Conservation (phyloP, 352 stramenopile genomes). For the Plasmopara muralis region DNA sequence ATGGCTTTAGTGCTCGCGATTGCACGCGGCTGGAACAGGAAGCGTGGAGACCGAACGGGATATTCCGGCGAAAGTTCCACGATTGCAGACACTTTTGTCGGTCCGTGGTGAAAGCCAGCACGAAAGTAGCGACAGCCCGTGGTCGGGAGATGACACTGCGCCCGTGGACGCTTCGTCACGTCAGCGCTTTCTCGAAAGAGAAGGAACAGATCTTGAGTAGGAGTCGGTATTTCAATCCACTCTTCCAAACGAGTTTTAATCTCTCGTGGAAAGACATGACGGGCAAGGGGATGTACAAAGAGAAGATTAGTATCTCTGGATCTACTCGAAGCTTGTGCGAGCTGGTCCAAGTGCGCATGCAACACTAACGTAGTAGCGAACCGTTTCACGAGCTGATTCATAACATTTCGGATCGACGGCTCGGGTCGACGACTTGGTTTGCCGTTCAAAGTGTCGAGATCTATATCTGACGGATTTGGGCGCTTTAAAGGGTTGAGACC, state of each 20-base stretch:
- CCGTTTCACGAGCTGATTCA: conserved; percentile 52
- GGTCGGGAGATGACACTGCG: conserved; percentile 22
- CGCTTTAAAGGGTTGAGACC: conserved; percentile 49
- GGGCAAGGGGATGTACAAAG: conserved; percentile 33
- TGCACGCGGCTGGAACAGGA: conserved; percentile 48
- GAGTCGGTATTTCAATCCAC: conserved; percentile 42
- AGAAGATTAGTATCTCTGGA: conserved; percentile 6
- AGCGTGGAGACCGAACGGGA: conserved; percentile 49
- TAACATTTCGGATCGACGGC: conserved; percentile 60
- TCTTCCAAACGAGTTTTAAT: conserved; percentile 43
- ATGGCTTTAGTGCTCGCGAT: conserved; percentile 19
- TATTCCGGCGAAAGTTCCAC: conserved; percentile 66
- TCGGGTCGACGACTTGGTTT: conserved; percentile 36
- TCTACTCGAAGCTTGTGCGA: conserved; percentile 26
- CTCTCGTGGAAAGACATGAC: conserved; percentile 34
- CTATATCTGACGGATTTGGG: conserved; percentile 6
- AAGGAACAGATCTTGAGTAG: conserved; percentile 34
- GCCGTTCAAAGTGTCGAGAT: not conserved
- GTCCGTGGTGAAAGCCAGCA: conserved; percentile 39
- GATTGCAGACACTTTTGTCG: conserved; percentile 33
- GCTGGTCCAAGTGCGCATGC: conserved; percentile 36
- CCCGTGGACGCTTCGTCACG: conserved; percentile 9
- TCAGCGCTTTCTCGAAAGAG: conserved; percentile 28
- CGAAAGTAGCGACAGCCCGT: conserved; percentile 49
- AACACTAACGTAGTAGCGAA: conserved; percentile 38